Evolutionary conservation across 768 basidiomycete species (phyloP), one percentile per base, ranked within the genome.

Genomic region (Tylopilus plumbeoviolaceoides): DNA sequence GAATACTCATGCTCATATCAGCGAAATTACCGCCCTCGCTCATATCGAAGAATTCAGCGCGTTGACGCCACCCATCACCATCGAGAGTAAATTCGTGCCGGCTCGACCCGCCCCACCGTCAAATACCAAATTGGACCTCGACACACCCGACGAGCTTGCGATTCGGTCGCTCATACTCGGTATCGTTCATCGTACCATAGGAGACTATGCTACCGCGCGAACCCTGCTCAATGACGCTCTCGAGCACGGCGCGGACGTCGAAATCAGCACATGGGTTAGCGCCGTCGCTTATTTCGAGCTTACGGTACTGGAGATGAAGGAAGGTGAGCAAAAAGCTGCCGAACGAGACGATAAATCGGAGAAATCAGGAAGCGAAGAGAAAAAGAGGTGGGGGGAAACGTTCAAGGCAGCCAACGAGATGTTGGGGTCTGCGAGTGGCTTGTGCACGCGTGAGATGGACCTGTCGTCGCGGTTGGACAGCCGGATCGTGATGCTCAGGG

Each of bases 1-100:
- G 89, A 91, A 91, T 61, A 84, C 77, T 1, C 84, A 89, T 62
- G 65, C 78, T n/a, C 80, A 86, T 5, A 77, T 88, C 41, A 72
- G 75, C 7, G 69, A 73, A 17, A 66, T 67, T 2, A 75, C 81
- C 12, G 85, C 87, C 0, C 63, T 77, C 55, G 76, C 75, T 0
- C 86, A 89, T 54, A 81, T 91, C 49, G 58, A 69, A n/a, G 78
- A 80, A 28, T 75, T 84, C 55, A 60, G 73, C 14, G 57, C 70
- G 1, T 65, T 87, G 21, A 74, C 79, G 1, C 85, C 86, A 0
- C 67, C 71, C 1, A 59, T 75, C 11, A 57, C 33, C 9, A 67
- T 78, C 41, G 59, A 60, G 54, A 67, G 62, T 35, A 68, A 64
- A 35, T 62, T 67, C 57, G 68, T 70, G 44, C 23, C 0, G 0